These are phyloP conservation scores for Rostrohypoxylon terebratum DNA, from an alignment of 495 filamentous ascomycete genomes.

Conservation along the genomic window DNA sequence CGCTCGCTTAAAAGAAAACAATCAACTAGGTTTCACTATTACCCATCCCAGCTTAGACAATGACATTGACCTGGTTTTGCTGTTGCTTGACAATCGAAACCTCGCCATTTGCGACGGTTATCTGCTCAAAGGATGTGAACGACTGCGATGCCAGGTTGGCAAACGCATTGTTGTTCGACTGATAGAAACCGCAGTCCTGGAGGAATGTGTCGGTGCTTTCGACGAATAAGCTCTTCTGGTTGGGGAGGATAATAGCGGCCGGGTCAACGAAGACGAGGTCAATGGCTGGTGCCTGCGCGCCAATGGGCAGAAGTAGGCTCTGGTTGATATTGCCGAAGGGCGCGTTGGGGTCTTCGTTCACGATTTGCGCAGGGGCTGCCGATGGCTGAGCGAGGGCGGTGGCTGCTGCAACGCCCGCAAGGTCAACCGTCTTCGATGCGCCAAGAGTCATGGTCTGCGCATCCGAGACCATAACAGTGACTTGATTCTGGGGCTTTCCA, in stretches of 20 bases:
- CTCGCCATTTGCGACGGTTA: slow-evolving; percentile 27
- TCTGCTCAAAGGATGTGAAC: slow-evolving; percentile 39
- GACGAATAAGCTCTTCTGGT: slow-evolving; percentile 47
- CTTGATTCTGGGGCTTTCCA: slow-evolving; percentile 48
- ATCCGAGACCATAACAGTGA: slow-evolving; percentile 53
- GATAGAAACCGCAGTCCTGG: slow-evolving; percentile 48
- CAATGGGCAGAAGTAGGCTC: slow-evolving; percentile 49
- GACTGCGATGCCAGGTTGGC: slow-evolving; percentile 31
- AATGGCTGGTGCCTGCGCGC: slow-evolving; percentile 41
- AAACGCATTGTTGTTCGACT: slow-evolving; percentile 40
- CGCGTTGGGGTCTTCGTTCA: slow-evolving; percentile 30
- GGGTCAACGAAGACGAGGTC: slow-evolving; percentile 52
- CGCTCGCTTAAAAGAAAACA: slow-evolving; percentile 9
- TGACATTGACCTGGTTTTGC: slow-evolving; percentile 19
- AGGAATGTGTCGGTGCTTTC: slow-evolving; percentile 47
- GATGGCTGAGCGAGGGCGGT: slow-evolving; percentile 32
- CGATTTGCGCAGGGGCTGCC: slow-evolving; percentile 29
- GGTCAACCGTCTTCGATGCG: slow-evolving; percentile 41
- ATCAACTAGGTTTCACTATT: neutral
- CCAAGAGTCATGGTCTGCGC: slow-evolving; percentile 50
- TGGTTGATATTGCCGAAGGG: slow-evolving; percentile 49
- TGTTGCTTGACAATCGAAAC: slow-evolving; percentile 40
- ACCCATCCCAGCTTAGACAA: neutral
- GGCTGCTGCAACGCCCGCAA: slow-evolving; percentile 29
- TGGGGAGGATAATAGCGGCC: slow-evolving; percentile 51